phyloP scores from a whole-genome alignment of 257 asterid species.

The Capsicum pubescens region DNA sequence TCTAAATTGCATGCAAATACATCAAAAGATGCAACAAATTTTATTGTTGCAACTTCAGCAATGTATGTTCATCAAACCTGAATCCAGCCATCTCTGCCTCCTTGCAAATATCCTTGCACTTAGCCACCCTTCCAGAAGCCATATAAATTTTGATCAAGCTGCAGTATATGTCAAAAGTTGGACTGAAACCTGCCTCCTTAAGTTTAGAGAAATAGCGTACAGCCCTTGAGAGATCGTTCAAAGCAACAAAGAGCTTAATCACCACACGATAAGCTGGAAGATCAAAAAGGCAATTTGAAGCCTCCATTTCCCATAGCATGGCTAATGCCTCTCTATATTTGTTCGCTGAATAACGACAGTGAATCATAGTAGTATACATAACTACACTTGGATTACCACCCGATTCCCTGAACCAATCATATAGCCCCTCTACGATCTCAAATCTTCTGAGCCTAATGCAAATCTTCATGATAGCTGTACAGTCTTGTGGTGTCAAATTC shows the following conservation, averaged over 20 bases:
- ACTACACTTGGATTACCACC: slow-evolving; percentile 63
- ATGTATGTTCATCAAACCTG: slow-evolving; percentile 43
- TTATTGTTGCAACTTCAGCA: slow-evolving; percentile 27
- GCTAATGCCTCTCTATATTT: slow-evolving; percentile 73
- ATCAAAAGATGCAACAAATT: background rate
- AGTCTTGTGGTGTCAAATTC: slow-evolving; percentile 62
- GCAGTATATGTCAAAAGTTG: slow-evolving; percentile 66
- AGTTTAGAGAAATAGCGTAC: slow-evolving; percentile 67
- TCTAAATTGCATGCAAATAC: background rate
- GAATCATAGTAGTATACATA: slow-evolving; percentile 78
- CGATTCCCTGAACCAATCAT: slow-evolving; percentile 67
- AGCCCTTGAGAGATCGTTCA: slow-evolving; percentile 66
- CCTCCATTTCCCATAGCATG: slow-evolving; percentile 88
- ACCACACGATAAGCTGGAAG: slow-evolving; percentile 82
- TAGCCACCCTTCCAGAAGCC: slow-evolving; percentile 72
- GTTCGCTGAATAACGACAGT: slow-evolving; percentile 59
- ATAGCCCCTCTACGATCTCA: slow-evolving; percentile 67
- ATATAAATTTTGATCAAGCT: slow-evolving; percentile 50
- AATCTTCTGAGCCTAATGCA: slow-evolving; percentile 64
- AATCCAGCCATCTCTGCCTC: slow-evolving; percentile 88
- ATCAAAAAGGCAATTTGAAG: slow-evolving; percentile 65
- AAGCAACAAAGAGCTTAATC: slow-evolving; percentile 74
- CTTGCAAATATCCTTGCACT: slow-evolving; percentile 60
- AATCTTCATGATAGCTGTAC: slow-evolving; percentile 77
- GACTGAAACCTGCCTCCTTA: slow-evolving; percentile 73